Evolutionary conservation across 1,284 basidiomycete species (phyloP).

Genomic region (Trichosporon coremiiforme): DNA sequence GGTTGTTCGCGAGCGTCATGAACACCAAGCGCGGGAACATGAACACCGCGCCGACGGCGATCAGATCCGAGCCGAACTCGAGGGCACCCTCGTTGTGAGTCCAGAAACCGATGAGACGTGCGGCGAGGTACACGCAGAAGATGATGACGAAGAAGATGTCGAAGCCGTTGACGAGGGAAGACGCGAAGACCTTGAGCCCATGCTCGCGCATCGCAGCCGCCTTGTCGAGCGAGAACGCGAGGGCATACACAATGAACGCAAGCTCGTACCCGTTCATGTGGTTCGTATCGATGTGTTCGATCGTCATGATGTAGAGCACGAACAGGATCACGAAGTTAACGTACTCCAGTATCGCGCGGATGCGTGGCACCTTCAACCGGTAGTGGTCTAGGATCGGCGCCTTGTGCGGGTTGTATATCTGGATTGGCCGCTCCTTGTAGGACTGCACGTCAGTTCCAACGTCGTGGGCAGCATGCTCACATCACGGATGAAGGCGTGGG

Average conservation of each 20-base stretch:
- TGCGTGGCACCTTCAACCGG: slow-evolving; percentile 88
- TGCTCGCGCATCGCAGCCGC: slow-evolving; percentile 92
- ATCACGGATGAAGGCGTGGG: slow-evolving; percentile 81
- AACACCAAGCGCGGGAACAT: slow-evolving; percentile 87
- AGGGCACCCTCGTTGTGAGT: slow-evolving; percentile 63
- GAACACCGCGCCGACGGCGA: slow-evolving; percentile 67
- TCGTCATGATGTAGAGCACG: slow-evolving; percentile 75
- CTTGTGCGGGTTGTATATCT: slow-evolving; percentile 90
- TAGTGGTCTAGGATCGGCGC: slow-evolving; percentile 92
- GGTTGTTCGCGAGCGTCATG: slow-evolving; percentile 80
- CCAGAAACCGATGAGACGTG: slow-evolving; percentile 69
- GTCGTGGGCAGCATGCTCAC: slow-evolving; percentile 58
- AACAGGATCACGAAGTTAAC: slow-evolving; percentile 79
- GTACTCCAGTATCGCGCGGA: slow-evolving; percentile 86
- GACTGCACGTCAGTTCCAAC: slow-evolving; percentile 62
- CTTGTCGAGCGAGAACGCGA: slow-evolving; percentile 87
- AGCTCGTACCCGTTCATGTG: slow-evolving; percentile 67
- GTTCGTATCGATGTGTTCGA: slow-evolving; percentile 70
- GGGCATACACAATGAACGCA: slow-evolving; percentile 77
- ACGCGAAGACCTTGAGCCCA: slow-evolving; percentile 66
- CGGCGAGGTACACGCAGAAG: slow-evolving; percentile 70
- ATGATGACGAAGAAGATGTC: slow-evolving; percentile 75
- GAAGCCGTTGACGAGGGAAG: slow-evolving; percentile 69
- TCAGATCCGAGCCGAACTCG: slow-evolving; percentile 47
- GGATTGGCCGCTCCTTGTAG: slow-evolving; percentile 87